phyloP scores from a whole-genome alignment of 148 eudicot genomes.

The Arbutus unedo region DNA sequence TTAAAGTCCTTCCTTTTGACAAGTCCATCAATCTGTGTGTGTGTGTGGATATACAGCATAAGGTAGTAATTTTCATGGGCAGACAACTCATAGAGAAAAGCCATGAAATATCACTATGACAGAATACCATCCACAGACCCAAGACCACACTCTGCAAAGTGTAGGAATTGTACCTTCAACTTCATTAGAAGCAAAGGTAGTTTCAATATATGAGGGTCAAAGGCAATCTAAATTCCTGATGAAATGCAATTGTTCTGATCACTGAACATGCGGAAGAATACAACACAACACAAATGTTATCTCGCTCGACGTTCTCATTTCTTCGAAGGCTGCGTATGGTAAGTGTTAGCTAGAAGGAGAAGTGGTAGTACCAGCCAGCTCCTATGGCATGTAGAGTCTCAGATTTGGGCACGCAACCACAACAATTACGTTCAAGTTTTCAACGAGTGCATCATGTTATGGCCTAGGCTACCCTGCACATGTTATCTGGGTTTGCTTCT shows the following conservation, averaged over 20 bases:
- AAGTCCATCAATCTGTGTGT: too few relatives aligned
- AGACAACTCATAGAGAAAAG: background rate
- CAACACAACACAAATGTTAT: background rate
- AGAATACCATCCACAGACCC: background rate
- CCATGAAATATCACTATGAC: background rate
- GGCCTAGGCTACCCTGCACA: too few relatives aligned
- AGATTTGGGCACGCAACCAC: too few relatives aligned
- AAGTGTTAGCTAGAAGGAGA: too few relatives aligned
- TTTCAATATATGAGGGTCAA: background rate
- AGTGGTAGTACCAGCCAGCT: too few relatives aligned
- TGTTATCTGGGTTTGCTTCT: too few relatives aligned
- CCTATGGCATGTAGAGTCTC: too few relatives aligned
- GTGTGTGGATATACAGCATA: too few relatives aligned
- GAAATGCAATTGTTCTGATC: background rate
- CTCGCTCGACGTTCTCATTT: conserved; percentile 12
- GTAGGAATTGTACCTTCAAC: background rate
- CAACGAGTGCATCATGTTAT: too few relatives aligned
- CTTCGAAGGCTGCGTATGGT: background rate
- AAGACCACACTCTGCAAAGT: background rate
- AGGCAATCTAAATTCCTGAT: background rate
- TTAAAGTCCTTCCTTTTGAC: too few relatives aligned
- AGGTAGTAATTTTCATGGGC: too few relatives aligned
- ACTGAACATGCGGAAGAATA: background rate
- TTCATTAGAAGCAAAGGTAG: background rate
- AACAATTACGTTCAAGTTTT: too few relatives aligned